These are phyloP conservation scores for Botrytis galanthina DNA, from an alignment of 2,329 filamentous ascomycete species.

Conservation along the genomic window DNA sequence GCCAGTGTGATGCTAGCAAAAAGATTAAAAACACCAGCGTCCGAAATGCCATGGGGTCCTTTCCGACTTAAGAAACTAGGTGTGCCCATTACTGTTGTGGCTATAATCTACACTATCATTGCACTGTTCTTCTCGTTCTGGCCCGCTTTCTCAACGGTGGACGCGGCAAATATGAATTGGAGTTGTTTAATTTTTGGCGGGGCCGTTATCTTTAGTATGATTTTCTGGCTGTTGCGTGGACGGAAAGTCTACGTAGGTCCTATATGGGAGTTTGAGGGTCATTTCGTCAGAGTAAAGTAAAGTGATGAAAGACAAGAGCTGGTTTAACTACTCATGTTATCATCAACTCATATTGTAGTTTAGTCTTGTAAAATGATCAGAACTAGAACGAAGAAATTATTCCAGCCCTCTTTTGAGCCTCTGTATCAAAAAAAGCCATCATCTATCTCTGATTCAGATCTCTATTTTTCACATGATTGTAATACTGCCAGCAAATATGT, in stretches of 20 bases:
- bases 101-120: constrained; percentile 13
- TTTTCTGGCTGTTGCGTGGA: constrained; percentile 19
- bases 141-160: constrained; percentile 9
- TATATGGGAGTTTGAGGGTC: not conserved
- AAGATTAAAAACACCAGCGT: constrained; percentile 17
- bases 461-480: not conserved
- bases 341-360: not conserved
- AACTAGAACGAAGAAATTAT: not conserved
- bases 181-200: constrained; percentile 16
- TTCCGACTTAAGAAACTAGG: constrained; percentile 14
- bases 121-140: constrained; percentile 22
- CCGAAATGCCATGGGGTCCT: constrained; percentile 21
- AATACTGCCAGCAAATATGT: not conserved
- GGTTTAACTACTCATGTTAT: not conserved
- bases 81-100: constrained; percentile 17
- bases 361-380: not conserved
- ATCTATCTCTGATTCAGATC: not conserved
- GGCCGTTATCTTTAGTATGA: constrained; percentile 2
- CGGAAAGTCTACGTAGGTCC: constrained; percentile 21
- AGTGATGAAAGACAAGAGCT: not conserved
- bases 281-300: not conserved
- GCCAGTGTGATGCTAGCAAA: constrained; percentile 20
- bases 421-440: not conserved
- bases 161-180: constrained; percentile 19
- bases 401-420: not conserved